Base-by-base conservation (phyloP, 2,329 filamentous ascomycete genomes). In the Fusarium sp. region DNA sequence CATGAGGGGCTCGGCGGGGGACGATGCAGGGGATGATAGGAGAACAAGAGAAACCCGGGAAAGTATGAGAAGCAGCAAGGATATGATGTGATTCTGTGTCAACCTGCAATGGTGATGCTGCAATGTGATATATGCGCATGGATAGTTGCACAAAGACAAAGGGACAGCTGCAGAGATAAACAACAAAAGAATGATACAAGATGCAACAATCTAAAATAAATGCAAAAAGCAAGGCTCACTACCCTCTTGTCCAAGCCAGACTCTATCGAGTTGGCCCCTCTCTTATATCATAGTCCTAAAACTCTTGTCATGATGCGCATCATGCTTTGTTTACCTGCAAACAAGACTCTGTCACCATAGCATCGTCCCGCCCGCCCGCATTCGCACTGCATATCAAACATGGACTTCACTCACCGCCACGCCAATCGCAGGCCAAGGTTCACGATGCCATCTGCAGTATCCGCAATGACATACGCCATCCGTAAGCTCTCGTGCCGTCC, bases 311-410 rank as follows among this genome's bases (percentile, higher is more conserved):
- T 69, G 65, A 70, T 65, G 26, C 53, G 58, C 53, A 59, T 52
- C 65, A 52, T 53, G 29, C 52, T 55, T 46, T 70, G 68, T 70
- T 70, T 70, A 70, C 68, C 61, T 67, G 68, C 64, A 68, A 47
- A 61, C 52, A 53, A 62, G 40, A 43, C 34, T 68, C 57, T 69
- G 68, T 70, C 67, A 64, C 68, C 58, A 67, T 65, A 59, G 68
- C 64, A 70, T 69, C 68, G 54, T 58, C 61, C 57, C 44, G 36
- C 61, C 51, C 35, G 26, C 64, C 31, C 58, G 67, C 67, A 58
- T 50, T 39, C 39, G 22, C 45, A 49, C 58, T 58, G 58, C 67
- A 68, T 57, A 68, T 57, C 58, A 69, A 61, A 51, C 60, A 50
- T 50, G 38, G 29, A 25, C 57, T 52, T 46, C 56, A 31, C 51